Evolutionary conservation across 108 stramenopile genomes (phyloP).

Genomic region (Skeletonema menzelii): DNA sequence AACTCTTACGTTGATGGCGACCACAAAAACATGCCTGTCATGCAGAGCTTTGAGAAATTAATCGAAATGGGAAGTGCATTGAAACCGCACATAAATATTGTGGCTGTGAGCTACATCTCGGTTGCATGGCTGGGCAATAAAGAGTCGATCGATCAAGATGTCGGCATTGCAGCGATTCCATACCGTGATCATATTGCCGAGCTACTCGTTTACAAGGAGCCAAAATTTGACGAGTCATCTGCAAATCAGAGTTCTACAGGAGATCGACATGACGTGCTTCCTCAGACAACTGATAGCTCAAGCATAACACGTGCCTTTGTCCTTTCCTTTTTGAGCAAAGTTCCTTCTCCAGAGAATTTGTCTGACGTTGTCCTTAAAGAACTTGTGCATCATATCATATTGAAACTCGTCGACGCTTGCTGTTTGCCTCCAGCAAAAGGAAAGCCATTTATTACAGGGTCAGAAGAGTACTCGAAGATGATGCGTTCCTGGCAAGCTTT

Average conservation of each 20-base stretch:
- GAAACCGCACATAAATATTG: slow-evolving; percentile 60
- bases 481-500: slow-evolving; percentile 84
- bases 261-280: slow-evolving; percentile 19
- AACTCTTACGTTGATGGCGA: slow-evolving; percentile 21
- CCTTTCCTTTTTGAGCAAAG: slow-evolving; percentile 63
- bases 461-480: slow-evolving; percentile 64
- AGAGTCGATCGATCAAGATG: slow-evolving; percentile 10
- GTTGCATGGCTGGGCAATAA: slow-evolving; percentile 66
- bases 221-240: slow-evolving; percentile 56
- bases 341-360: slow-evolving; percentile 55
- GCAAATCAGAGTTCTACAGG: slow-evolving; percentile 43
- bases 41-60: slow-evolving; percentile 64
- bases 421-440: slow-evolving; percentile 35
- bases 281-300: slow-evolving; percentile 43
- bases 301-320: slow-evolving; percentile 74
- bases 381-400: slow-evolving; percentile 63
- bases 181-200: slow-evolving; percentile 70
- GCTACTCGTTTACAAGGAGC: slow-evolving; percentile 81
- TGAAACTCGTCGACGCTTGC: slow-evolving; percentile 55
- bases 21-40: slow-evolving; percentile 50
- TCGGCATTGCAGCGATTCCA: slow-evolving; percentile 71
- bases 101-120: slow-evolving; percentile 57
- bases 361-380: slow-evolving; percentile 53
- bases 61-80: slow-evolving; percentile 56
- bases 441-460: slow-evolving; percentile 68